Base-by-base conservation (phyloP, 805 yeast genomes). In the Clavispora carvajalis region DNA sequence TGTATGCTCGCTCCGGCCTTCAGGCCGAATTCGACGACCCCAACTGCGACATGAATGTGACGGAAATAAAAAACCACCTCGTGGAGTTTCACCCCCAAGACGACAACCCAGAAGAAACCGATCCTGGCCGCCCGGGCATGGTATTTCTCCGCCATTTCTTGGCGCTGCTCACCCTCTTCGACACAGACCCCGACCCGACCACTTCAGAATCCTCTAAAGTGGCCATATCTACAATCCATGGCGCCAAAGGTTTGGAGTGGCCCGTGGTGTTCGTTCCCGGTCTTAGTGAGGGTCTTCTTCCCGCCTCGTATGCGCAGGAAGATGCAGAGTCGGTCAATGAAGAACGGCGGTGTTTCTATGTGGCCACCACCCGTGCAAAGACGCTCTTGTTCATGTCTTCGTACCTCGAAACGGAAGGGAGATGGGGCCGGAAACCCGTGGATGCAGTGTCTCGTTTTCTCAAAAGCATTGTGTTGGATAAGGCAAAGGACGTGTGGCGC, bases 191-290 rank as follows among this genome's bases (percentile, higher is more conserved):
- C 3, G 50, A 47, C 6, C 55, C 53, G 13, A 51, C 47, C 12
- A 44, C 43, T 13, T 47, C 47, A 5, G 31, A 40, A n/a, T 39
- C 37, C 17, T 63, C 63, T 6, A 61, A 55, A 44, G 65, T 52
- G 38, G 62, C 71, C 5, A 39, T 91, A 0, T 83, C 95, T 0
- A 93, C 98, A 0, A 83, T 91, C 10, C 99, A 91, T 57, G 87
- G 89, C 0, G 80, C 97, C 1, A 91, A 91, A 58, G 99, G 99
- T 1, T 67, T 90, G 2, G 99, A 91, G 57, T 91, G 98, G 97
- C 91, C 95, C 0, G 77, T 86, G 11, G 97, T 91, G 0, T 86
- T 87, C 55, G 75, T 87, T 10, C 88, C 95, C 0, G 83, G 86
- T 0, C 62, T 85, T 13, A 68, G 75, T 23, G 86, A 84, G 35